Evolutionary conservation across 768 basidiomycete species (phyloP), one percentile per base, ranked within the genome.

Genomic region (Kwoniella dejecticola): DNA sequence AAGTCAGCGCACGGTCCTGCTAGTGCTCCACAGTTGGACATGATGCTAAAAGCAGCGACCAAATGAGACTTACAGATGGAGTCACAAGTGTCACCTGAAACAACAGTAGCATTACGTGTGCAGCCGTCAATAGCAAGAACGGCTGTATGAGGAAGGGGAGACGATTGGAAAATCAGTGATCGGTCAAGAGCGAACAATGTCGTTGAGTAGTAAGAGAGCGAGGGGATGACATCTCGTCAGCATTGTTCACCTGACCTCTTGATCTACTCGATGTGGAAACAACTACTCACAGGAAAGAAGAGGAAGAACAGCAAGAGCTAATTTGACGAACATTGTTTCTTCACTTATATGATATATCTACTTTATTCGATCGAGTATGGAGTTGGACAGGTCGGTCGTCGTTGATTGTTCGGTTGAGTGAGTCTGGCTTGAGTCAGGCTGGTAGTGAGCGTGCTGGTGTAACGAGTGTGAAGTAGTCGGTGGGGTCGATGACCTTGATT

Each of bases 51-150:
- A 26, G 38, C n/a, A n/a, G n/a, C n/a, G n/a, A n/a, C n/a, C n/a
- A 36, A 17, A 26, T 38, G 4, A 5, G 15, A 70, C 77, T 63
- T 48, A 76, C 75, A 88, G 76, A 90, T 89, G 57, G 62, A 69
- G 77, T 89, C 88, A 74, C 89, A 90, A 60, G 82, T 84, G 71
- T 89, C 86, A 31, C 84, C 85, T 5, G 72, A 68, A 61, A 79
- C 68, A 54, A 89, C 82, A 52, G 84, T 87, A 73, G 86, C 86
- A 19, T 74, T 82, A 65, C 89, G 85, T n/a, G 83, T 80, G 74
- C 89, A 89, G 44, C 79, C 69, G 52, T 73, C 67, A 62, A 68
- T 68, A 54, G 75, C 71, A 27, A 67, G 24, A 4, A 64, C 69
- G 44, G 69, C 74, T 68, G 65, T 29, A 33, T 21, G 30, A 11